phyloP scores from a whole-genome alignment of 345 rosid genomes.

The Hypericum perforatum region DNA sequence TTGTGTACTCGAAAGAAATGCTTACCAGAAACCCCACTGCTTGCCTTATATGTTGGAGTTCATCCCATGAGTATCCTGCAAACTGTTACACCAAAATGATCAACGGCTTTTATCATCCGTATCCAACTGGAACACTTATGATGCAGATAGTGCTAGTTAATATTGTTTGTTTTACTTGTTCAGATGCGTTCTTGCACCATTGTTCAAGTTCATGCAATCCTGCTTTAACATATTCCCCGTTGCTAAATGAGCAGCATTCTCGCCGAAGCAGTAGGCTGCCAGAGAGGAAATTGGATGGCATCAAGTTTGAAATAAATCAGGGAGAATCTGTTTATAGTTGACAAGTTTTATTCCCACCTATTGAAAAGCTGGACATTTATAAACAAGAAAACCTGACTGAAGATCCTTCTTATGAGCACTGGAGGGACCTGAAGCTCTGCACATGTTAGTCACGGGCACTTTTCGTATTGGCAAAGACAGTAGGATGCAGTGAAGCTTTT shows the following conservation, averaged over 20 bases:
- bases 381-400: conserved; percentile 42
- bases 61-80: conserved; percentile 51
- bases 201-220: conserved; percentile 56
- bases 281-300: background rate
- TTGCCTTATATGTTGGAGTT: conserved; percentile 54
- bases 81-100: conserved; percentile 14
- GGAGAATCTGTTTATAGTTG: background rate
- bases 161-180: conserved; percentile 29
- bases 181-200: conserved; percentile 46
- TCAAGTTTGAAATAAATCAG: conserved; percentile 4
- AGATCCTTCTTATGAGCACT: conserved; percentile 19
- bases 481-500: conserved; percentile 6
- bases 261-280: conserved; percentile 59
- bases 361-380: conserved; percentile 62
- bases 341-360: conserved; percentile 26
- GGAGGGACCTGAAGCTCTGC: conserved; percentile 42
- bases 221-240: conserved; percentile 53
- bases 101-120: background rate
- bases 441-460: conserved; percentile 12
- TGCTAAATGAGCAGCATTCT: conserved; percentile 68
- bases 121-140: background rate
- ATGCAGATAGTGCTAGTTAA: background rate
- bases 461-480: conserved; percentile 3
- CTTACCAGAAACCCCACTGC: conserved; percentile 62
- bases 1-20: too few species aligned